phyloP scores from a whole-genome alignment of 2,329 filamentous ascomycete species.

The Pseudogymnoascus sp. region DNA sequence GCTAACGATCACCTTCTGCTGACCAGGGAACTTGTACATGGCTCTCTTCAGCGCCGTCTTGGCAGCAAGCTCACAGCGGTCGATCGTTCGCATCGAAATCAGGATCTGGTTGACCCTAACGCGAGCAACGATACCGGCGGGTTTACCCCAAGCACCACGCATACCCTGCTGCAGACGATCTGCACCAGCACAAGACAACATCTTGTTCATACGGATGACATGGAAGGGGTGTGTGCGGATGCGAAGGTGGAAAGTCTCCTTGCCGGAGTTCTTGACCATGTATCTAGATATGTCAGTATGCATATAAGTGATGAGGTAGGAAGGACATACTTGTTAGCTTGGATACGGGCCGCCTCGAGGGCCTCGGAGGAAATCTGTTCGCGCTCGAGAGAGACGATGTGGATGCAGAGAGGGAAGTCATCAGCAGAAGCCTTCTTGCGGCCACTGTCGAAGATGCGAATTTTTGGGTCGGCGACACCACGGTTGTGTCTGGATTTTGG shows the following conservation, averaged over 20 bases:
- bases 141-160: slow-evolving; percentile 99
- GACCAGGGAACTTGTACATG: slow-evolving; percentile 99
- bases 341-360: slow-evolving; percentile 98
- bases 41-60: slow-evolving; percentile 81
- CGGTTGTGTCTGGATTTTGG: slow-evolving; percentile 99
- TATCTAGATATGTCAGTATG: slow-evolving; percentile 31
- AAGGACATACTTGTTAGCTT: slow-evolving; percentile 82
- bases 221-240: slow-evolving; percentile 96
- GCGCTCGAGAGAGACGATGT: slow-evolving; percentile 99
- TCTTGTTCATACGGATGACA: slow-evolving; percentile 99
- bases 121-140: slow-evolving; percentile 96
- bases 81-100: slow-evolving; percentile 93
- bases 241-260: slow-evolving; percentile 68
- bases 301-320: slow-evolving; percentile 39
- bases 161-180: slow-evolving; percentile 99
- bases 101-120: slow-evolving; percentile 99
- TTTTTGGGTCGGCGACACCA: slow-evolving; percentile 80
- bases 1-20: slow-evolving; percentile 99
- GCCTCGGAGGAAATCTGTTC: slow-evolving; percentile 99
- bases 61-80: slow-evolving; percentile 57
- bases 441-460: slow-evolving; percentile 98
- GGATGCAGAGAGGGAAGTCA: slow-evolving; percentile 98
- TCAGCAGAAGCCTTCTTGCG: slow-evolving; percentile 98
- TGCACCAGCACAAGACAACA: slow-evolving; percentile 99
- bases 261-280: slow-evolving; percentile 64